Base-by-base conservation (phyloP, 2,329 filamentous ascomycete genomes). In the Sordariomycetes sp. region DNA sequence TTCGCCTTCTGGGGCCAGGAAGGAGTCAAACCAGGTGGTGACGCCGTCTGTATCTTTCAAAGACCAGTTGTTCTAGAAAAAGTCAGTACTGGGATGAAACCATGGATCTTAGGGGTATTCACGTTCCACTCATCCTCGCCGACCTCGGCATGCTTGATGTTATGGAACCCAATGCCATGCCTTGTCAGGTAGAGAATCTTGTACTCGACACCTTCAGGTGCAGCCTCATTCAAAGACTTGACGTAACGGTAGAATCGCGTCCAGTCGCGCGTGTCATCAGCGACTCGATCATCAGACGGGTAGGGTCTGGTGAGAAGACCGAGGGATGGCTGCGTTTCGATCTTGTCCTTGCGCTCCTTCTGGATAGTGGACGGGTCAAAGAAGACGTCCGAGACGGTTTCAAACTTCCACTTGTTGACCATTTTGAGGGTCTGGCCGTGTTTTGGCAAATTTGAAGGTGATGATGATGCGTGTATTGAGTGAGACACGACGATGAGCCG, bases 121-220 rank as follows among this genome's bases (percentile, higher is more conserved):
- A 61, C 61, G 48, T 78, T 68, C 73, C 74, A 79, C 9, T 60
- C 67, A 4, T 61, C 59, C 1, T 65, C 72, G 26, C 72, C 73
- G 37, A 75, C 75, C 42, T 64, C 68, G n/a, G 60, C 55, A 42
- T 75, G 67, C 35, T 69, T 70, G 34, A 55, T 54, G 37, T 66
- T 65, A 32, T 66, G 59, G 34, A 48, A 57, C 17, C 73, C 74
- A 43, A 73, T 58, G 11, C 75, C 74, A 45, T 79, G 75, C 11
- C 75, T 64, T 16, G 68, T 73, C 37, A 76, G 54, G 39, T 57
- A 63, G 9, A 77, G 39, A 10, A 78, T 58, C 36, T 72, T 70
- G 53, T 75, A 79, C 11, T 47, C 50, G n/a, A 65, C 62, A 34
- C 57, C 61, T 4, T 51, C 42, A 0, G 59, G 53, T 3, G 58